Evolutionary conservation across 768 basidiomycete genomes (phyloP).

Genomic region (Podaxis sp.): DNA sequence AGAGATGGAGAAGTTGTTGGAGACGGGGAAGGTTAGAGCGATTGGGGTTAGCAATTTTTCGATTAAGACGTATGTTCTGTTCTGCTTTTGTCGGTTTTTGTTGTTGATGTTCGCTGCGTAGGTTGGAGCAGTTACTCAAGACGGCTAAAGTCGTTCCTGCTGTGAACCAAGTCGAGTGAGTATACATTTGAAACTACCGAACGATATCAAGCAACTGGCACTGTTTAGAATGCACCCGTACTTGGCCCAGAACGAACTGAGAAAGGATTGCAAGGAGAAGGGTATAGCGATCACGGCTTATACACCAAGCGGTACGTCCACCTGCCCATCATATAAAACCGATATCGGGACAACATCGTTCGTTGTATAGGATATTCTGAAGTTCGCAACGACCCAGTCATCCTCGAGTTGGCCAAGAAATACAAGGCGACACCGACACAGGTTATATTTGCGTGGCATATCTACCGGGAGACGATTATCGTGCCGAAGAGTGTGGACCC

Average conservation of each 20-base stretch:
- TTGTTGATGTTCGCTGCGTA: constrained; percentile 8
- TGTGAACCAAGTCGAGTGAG: constrained; percentile 45
- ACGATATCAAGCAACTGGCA: no score
- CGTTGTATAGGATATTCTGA: constrained; percentile 30
- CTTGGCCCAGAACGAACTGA: constrained; percentile 43
- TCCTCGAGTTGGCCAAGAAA: constrained; percentile 41
- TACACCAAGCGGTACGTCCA: constrained; percentile 35
- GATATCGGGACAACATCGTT: not conserved
- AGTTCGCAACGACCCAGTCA: constrained; percentile 42
- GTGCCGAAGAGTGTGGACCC: constrained; percentile 45
- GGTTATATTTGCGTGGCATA: constrained; percentile 48
- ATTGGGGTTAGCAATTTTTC: constrained; percentile 63
- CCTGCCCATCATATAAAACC: not conserved
- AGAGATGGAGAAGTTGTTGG: constrained; percentile 45
- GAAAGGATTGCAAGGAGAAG: constrained; percentile 42
- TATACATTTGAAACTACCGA: not conserved
- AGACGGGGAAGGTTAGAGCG: constrained; percentile 40
- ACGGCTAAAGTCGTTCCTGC: constrained; percentile 40
- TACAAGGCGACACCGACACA: constrained; percentile 42
- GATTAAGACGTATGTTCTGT: constrained; percentile 40
- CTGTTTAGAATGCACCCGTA: constrained; percentile 43
- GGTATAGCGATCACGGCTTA: constrained; percentile 49
- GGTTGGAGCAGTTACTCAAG: constrained; percentile 35
- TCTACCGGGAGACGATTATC: constrained; percentile 37
- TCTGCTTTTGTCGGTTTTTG: not conserved